Conservation (phyloP, 2,329 filamentous ascomycete genomes). For the Ophiognomonia clavigignenti-juglandacearum region DNA sequence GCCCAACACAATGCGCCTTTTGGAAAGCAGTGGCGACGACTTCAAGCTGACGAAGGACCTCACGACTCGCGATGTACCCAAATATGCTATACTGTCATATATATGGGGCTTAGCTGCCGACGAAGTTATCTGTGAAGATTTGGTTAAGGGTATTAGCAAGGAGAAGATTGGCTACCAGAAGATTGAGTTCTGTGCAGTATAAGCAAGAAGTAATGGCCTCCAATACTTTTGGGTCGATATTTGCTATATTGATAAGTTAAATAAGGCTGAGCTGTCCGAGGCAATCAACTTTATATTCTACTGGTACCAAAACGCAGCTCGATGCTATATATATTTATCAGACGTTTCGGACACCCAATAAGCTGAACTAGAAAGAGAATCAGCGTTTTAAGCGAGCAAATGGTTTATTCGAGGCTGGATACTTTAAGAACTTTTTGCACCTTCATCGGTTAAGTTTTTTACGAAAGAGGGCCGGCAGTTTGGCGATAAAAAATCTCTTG, state of each 20-base stretch:
- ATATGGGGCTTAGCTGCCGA: constrained; percentile 18
- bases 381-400: constrained; percentile 3
- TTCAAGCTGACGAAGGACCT: constrained; percentile 6
- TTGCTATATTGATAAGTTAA: constrained; percentile 6
- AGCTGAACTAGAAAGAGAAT: neutral
- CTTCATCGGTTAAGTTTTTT: constrained; percentile 24
- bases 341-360: constrained; percentile 3
- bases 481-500: constrained; percentile 22
- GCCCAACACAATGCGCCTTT: constrained; percentile 6
- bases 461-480: constrained; percentile 17
- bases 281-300: constrained; percentile 5
- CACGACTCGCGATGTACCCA: neutral
- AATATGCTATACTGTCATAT: constrained; percentile 23
- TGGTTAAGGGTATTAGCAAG: constrained; percentile 1
- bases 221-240: constrained; percentile 7
- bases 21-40: neutral
- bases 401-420: too few species aligned
- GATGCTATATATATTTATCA: constrained; percentile 12
- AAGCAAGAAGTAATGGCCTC: neutral
- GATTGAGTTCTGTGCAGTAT: constrained; percentile 3
- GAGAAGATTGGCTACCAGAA: constrained; percentile 5
- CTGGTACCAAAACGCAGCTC: constrained; percentile 5
- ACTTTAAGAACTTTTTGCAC: constrained; percentile 22
- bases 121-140: constrained; percentile 16
- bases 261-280: constrained; percentile 8